Percentiles rank a stretch among this genome's conserved stretches.
Conservation (phyloP, 495 filamentous ascomycete species). For the Podospora australis region DNA sequence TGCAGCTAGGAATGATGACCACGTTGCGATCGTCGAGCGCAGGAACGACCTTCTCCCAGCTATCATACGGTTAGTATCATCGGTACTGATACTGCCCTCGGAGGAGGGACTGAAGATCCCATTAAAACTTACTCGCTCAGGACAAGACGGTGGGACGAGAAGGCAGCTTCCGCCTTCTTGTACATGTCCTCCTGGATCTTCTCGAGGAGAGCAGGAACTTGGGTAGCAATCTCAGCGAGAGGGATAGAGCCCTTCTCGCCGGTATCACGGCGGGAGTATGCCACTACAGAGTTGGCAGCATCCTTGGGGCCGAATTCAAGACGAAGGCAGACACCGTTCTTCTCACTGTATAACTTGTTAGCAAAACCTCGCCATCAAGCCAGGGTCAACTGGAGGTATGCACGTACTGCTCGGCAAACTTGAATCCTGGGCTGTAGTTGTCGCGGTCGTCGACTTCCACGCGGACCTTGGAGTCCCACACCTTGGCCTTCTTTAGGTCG, state of each 20-base stretch:
- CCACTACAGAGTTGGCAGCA: constrained; percentile 72
- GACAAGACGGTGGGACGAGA: constrained; percentile 67
- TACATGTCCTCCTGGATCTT: constrained; percentile 85
- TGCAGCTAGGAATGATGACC: constrained; percentile 78
- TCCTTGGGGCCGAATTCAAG: constrained; percentile 95
- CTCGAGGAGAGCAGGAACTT: constrained; percentile 73
- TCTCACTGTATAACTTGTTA: constrained; percentile 64
- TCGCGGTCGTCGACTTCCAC: constrained; percentile 72
- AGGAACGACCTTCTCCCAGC: constrained; percentile 86
- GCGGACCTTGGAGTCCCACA: no score
- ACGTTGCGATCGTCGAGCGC: constrained; percentile 88
- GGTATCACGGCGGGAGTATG: constrained; percentile 80
- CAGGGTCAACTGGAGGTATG: no score
- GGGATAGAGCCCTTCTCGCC: constrained; percentile 70
- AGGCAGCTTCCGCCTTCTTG: constrained; percentile 70
- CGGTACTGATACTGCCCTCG: no score
- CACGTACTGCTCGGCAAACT: constrained; percentile 62
- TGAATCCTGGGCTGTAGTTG: constrained; percentile 86
- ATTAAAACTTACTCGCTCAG: no score
- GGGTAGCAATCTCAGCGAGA: constrained; percentile 60
- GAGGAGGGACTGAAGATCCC: no score
- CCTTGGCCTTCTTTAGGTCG: constrained; percentile 56
- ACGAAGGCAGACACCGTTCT: constrained; percentile 87
- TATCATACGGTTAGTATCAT: no score
- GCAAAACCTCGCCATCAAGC: no score